phyloP scores from a whole-genome alignment of 2,329 filamentous ascomycete genomes.

The Sporothrix humicola region DNA sequence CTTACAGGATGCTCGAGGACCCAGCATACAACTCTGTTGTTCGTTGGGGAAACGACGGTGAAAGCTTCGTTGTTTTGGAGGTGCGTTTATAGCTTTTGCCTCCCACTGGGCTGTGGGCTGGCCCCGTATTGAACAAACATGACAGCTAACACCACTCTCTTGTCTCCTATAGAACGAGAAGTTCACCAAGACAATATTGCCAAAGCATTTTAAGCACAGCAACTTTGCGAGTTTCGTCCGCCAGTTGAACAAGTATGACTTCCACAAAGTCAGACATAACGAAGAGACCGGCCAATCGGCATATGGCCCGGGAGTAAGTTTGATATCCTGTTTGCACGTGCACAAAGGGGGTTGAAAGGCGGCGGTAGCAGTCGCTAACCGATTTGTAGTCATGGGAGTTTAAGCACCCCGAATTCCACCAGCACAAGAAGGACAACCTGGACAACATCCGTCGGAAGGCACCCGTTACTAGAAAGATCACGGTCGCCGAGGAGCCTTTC shows the following conservation, averaged over 20 bases:
- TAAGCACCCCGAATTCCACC: conserved; percentile 94
- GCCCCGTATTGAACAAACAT: not conserved
- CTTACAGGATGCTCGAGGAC: conserved; percentile 87
- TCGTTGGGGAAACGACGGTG: conserved; percentile 91
- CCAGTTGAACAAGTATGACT: conserved; percentile 65
- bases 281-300: conserved; percentile 82
- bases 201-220: conserved; percentile 99
- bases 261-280: conserved; percentile 95
- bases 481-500: conserved; percentile 69
- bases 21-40: conserved; percentile 91
- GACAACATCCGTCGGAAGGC: conserved; percentile 97
- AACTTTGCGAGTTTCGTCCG: conserved; percentile 97
- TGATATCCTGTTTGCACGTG: too few species aligned
- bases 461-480: conserved; percentile 79
- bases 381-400: conserved; percentile 82
- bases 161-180: conserved; percentile 78
- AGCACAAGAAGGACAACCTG: conserved; percentile 92
- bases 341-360: too few species aligned
- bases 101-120: not conserved
- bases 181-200: conserved; percentile 95
- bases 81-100: conserved; percentile 57
- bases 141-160: not conserved
- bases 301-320: conserved; percentile 75
- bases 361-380: not conserved
- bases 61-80: conserved; percentile 97